phyloP scores from a whole-genome alignment of 257 asterid species.

The Nemophila menziesii region DNA sequence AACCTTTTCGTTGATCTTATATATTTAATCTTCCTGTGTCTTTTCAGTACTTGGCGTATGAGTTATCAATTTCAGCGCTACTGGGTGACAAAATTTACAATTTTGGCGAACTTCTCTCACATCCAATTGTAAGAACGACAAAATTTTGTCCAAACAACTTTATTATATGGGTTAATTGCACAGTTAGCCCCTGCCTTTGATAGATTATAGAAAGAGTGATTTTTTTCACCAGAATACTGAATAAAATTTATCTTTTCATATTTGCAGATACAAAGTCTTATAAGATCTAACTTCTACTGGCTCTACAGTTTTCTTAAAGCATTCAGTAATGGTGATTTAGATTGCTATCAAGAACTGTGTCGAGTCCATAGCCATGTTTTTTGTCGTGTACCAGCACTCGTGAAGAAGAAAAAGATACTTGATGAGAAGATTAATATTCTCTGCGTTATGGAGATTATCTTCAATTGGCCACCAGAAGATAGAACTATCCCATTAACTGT shows the following conservation, averaged over 20 bases:
- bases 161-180: too few relatives aligned
- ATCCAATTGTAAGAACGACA: constrained; percentile 66
- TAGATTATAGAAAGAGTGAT: too few relatives aligned
- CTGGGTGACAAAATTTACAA: constrained; percentile 94
- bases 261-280: constrained; percentile 69
- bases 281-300: constrained; percentile 86
- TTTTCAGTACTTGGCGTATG: constrained; percentile 83
- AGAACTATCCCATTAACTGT: constrained; percentile 77
- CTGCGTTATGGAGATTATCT: constrained; percentile 89
- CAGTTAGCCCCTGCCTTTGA: too few relatives aligned
- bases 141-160: background rate
- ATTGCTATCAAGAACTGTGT: constrained; percentile 78
- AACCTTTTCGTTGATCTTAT: too few relatives aligned
- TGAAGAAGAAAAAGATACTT: constrained; percentile 82
- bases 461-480: constrained; percentile 90
- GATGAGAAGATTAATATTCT: constrained; percentile 95
- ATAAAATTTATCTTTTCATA: constrained; percentile 6
- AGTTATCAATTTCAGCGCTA: constrained; percentile 80
- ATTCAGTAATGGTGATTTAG: constrained; percentile 74
- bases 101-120: constrained; percentile 93
- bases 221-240: constrained; percentile 7
- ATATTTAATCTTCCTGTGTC: constrained; percentile 3
- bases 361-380: constrained; percentile 69
- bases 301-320: constrained; percentile 79
- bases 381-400: constrained; percentile 72